Conservation (phyloP, 2,329 filamentous ascomycete species). For the Aspergillus sp. region DNA sequence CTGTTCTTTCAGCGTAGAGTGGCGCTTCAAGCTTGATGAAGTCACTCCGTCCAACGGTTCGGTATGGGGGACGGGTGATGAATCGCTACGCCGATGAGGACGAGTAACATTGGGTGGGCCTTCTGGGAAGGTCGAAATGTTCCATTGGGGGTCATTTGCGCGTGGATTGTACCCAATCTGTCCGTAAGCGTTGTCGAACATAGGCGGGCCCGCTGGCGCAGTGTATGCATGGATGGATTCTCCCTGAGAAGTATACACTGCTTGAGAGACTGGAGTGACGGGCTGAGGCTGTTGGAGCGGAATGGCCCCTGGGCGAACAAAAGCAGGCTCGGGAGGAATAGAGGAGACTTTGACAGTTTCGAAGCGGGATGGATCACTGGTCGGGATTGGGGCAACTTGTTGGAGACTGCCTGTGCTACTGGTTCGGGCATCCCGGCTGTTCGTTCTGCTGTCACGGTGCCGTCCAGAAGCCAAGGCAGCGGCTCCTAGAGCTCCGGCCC, state of each 20-base stretch:
- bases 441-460: constrained; percentile 23
- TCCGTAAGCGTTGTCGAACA: constrained; percentile 12
- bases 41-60: constrained; percentile 23
- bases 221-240: constrained; percentile 40
- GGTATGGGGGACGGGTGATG: constrained; percentile 44
- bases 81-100: constrained; percentile 43
- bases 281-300: constrained; percentile 85
- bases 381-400: constrained; percentile 65
- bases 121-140: constrained; percentile 12
- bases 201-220: constrained; percentile 38
- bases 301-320: constrained; percentile 57
- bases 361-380: constrained; percentile 63
- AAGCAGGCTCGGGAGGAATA: constrained; percentile 24
- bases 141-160: constrained; percentile 12
- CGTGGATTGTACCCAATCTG: constrained; percentile 17
- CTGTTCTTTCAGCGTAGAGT: constrained; percentile 35
- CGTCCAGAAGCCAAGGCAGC: constrained; percentile 41
- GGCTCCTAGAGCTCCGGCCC: constrained; percentile 42
- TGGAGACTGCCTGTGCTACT: constrained; percentile 50
- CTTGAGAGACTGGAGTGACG: constrained; percentile 67
- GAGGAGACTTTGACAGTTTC: constrained; percentile 49
- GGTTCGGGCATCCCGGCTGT: constrained; percentile 20
- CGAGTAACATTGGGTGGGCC: constrained; percentile 2
- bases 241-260: constrained; percentile 58
- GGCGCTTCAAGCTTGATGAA: constrained; percentile 29